Evolutionary conservation across 2,329 filamentous ascomycete species (phyloP).

Genomic region (Tolypocladium cylindrosporum): DNA sequence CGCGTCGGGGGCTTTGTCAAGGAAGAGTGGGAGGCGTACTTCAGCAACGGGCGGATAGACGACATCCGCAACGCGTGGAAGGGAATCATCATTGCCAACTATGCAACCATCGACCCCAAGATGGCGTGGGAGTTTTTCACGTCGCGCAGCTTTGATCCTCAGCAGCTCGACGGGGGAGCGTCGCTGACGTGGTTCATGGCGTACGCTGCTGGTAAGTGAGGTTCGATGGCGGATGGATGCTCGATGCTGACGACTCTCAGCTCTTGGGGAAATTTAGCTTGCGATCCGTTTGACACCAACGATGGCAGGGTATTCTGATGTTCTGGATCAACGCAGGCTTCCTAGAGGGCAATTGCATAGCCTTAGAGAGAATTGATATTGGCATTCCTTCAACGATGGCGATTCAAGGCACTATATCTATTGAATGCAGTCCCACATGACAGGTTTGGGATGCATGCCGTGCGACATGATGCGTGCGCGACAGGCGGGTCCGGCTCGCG

Average conservation of each 20-base stretch:
- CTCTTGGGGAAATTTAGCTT: neutral
- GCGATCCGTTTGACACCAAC: too few relatives aligned
- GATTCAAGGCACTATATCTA: neutral
- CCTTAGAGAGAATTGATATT: neutral
- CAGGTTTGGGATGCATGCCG: too few relatives aligned
- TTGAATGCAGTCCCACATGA: too few relatives aligned
- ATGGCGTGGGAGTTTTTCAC: slow-evolving; percentile 69
- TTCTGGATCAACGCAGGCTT: neutral
- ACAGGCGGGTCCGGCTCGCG: neutral
- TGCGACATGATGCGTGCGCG: too few relatives aligned
- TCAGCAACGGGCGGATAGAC: slow-evolving; percentile 56
- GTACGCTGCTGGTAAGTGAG: slow-evolving; percentile 58
- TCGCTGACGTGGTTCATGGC: slow-evolving; percentile 79
- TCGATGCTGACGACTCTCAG: slow-evolving; percentile 1
- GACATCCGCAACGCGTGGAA: slow-evolving; percentile 69
- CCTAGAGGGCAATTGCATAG: neutral
- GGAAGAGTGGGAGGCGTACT: slow-evolving; percentile 77
- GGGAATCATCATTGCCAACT: slow-evolving; percentile 74
- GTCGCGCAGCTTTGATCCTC: slow-evolving; percentile 50
- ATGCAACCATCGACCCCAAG: slow-evolving; percentile 64
- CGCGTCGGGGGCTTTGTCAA: slow-evolving; percentile 60
- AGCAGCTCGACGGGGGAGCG: slow-evolving; percentile 72
- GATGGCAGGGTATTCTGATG: neutral
- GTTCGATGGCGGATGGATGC: neutral
- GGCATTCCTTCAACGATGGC: neutral